Base-by-base conservation (phyloP, 1,284 basidiomycete species). In the Rhodotorula glutinis region DNA sequence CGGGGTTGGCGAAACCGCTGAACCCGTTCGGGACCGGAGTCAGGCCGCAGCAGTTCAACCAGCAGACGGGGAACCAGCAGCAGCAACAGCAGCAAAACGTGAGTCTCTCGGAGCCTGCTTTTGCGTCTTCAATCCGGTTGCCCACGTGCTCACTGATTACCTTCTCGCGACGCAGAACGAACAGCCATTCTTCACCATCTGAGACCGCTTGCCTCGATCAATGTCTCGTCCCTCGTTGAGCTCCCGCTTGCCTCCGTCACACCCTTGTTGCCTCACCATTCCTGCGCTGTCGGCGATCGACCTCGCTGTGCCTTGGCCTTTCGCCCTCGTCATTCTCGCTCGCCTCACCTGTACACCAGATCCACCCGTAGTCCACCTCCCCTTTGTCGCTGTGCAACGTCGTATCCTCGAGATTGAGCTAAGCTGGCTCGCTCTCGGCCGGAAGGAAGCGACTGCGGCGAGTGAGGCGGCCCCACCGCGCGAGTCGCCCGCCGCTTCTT, bases 161-260 rank as follows among this genome's bases (percentile, higher is more conserved):
- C 17, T 13, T 13, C 25, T n/a, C 30, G 17, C 43, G 19, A 5
- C n/a, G 33, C 62, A 65, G 56, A 55, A 65, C 40, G 57, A 62
- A 21, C 62, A 67, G 49, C 63, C 68, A 4, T 67, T 72, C 65
- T 65, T 72, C 52, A 57, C 47, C 19, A 58, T 70, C 60, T 72
- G 56, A 59, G 59, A 74, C 78, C 29, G 33, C 2, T 19, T 9
- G 27, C 19, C 14, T 33, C 53, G 13, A n/a, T 13, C 53, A 13
- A 30, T n/a, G 33, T 54, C 33, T 11, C 33, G 33, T 19, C 41
- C 41, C 10, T 30, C 25, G 25, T 51, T 25, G 25, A 29, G 49
- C n/a, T 19, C 25, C 16, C 25, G 13, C 16, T 19, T 47, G 5
- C 49, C n/a, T 51, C n/a, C 47, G 19, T 23, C 38, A 4, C 53